A percentile compares a stretch with the other conserved stretches of the same genome.
Conservation (phyloP, 805 yeast genomes). For the Ogataea glucozyma region DNA sequence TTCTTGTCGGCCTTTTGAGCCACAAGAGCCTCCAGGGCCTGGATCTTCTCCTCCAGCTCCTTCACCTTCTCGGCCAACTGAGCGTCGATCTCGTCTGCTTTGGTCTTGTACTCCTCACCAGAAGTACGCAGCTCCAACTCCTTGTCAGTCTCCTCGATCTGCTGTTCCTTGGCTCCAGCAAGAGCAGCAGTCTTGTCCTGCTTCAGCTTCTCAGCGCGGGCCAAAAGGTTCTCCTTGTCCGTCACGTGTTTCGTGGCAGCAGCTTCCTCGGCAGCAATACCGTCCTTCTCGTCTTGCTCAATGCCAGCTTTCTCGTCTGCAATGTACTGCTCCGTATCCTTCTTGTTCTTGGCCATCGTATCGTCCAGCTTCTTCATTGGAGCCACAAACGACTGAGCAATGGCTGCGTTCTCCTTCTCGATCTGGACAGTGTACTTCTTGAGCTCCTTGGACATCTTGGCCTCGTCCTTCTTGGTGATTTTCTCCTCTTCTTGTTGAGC, state of each 20-base stretch:
- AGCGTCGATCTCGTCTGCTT: conserved; percentile 40
- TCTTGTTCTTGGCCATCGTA: conserved; percentile 31
- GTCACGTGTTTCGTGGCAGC: conserved; percentile 48
- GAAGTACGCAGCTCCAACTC: conserved; percentile 40
- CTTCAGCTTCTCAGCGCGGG: conserved; percentile 46
- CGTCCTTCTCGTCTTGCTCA: conserved; percentile 46
- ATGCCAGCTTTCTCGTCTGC: conserved; percentile 44
- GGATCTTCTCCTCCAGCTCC: conserved; percentile 34
- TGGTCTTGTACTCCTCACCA: conserved; percentile 39
- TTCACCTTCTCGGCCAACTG: conserved; percentile 43
- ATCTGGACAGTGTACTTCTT: conserved; percentile 40
- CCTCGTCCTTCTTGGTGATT: conserved; percentile 36
- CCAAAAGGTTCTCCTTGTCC: conserved; percentile 44
- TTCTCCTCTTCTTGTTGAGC: conserved; percentile 41
- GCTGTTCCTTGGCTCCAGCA: conserved; percentile 32
- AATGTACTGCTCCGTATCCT: conserved; percentile 41
- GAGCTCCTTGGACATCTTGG: conserved; percentile 38
- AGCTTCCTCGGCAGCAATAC: conserved; percentile 45
- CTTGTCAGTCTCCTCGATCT: conserved; percentile 31
- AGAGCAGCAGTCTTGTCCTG: conserved; percentile 34
- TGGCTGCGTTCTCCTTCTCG: conserved; percentile 42
- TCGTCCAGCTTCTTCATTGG: conserved; percentile 28
- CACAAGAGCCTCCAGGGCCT: conserved; percentile 41
- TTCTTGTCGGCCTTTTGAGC: conserved; percentile 44
- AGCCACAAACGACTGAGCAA: conserved; percentile 24